Percentiles rank a stretch among this genome's conserved stretches.
Conservation (phyloP, 768 basidiomycete species). For the Suillus lakei region DNA sequence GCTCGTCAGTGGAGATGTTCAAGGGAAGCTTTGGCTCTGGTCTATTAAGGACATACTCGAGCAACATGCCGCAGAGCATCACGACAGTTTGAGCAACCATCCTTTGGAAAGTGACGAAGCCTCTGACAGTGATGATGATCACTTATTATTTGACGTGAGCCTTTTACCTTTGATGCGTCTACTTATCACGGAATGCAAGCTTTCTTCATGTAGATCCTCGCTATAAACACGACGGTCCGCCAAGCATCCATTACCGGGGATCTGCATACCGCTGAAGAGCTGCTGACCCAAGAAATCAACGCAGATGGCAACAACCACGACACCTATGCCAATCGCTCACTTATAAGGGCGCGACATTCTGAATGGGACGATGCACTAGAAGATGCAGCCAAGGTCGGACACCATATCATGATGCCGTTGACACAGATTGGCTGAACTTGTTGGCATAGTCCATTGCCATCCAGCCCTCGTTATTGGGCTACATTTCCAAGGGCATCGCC, state of each 20-base stretch:
- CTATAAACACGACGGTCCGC: background rate
- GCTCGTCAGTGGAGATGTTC: conserved; percentile 17
- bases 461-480: background rate
- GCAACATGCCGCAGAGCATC: background rate
- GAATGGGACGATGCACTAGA: background rate
- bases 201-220: background rate
- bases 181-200: background rate
- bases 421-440: background rate
- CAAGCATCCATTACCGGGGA: background rate
- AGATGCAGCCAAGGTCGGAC: background rate
- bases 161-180: background rate
- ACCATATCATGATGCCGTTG: background rate
- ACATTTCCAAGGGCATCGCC: background rate
- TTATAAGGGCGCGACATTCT: background rate
- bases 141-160: background rate
- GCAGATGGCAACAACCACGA: background rate
- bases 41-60: background rate
- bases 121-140: background rate
- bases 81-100: background rate
- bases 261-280: background rate
- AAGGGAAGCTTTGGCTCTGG: conserved; percentile 11
- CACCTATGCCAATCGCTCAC: background rate
- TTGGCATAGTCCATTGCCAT: background rate
- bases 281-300: background rate
- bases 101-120: background rate